Conservation (phyloP, 805 yeast species). For the Cyberlindnera japonica region DNA sequence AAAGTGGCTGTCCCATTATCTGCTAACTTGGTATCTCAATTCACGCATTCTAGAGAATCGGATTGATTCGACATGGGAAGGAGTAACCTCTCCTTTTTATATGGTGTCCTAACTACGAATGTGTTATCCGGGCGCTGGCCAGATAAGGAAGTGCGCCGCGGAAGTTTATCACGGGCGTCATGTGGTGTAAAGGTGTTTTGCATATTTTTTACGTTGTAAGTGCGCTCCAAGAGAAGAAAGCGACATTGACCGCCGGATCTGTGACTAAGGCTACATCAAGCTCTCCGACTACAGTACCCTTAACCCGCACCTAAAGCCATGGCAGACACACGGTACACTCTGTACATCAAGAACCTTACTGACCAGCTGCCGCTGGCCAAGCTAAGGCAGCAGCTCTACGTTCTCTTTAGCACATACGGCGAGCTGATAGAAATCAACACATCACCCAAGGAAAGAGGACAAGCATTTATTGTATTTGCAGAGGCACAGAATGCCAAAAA, state of each 20-base stretch:
- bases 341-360: conserved; percentile 57
- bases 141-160: conserved; percentile 2
- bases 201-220: too few species aligned
- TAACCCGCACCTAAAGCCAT: too few species aligned
- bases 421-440: conserved; percentile 54
- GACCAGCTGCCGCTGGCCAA: conserved; percentile 45
- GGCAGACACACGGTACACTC: conserved; percentile 30
- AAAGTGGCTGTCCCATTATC: conserved; percentile 12
- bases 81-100: too few species aligned
- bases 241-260: not conserved
- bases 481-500: conserved; percentile 45
- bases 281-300: not conserved
- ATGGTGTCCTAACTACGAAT: too few species aligned
- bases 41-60: too few species aligned
- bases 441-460: conserved; percentile 51
- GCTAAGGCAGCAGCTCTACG: conserved; percentile 50
- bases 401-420: conserved; percentile 60
- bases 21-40: not conserved
- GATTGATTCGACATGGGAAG: too few species aligned
- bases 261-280: not conserved
- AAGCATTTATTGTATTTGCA: conserved; percentile 58
- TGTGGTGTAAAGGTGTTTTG: not conserved
- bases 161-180: not conserved
- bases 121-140: not conserved
- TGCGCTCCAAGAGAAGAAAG: not conserved